Conservation (phyloP, 805 yeast species). For the Pichia paraexigua region DNA sequence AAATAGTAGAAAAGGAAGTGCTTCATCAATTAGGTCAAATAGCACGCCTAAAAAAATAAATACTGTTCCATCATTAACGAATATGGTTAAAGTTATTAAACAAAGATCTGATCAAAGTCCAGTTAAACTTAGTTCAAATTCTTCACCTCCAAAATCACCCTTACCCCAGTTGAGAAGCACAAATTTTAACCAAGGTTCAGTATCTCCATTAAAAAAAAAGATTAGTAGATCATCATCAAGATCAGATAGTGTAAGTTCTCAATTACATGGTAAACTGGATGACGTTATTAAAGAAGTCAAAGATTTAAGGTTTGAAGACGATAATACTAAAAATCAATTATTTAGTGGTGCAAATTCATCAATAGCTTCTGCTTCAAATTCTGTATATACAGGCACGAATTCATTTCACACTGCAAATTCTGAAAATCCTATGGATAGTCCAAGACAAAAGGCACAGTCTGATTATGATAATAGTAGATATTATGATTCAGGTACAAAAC, state of each 20-base stretch:
- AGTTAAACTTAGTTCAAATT: neutral
- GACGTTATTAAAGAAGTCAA: slow-evolving; percentile 28
- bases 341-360: neutral
- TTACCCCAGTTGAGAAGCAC: slow-evolving; percentile 5
- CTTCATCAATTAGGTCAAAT: neutral
- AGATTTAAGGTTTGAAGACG: slow-evolving; percentile 21
- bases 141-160: slow-evolving; percentile 13
- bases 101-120: slow-evolving; percentile 3
- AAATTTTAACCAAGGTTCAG: neutral
- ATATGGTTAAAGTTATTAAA: slow-evolving; percentile 5
- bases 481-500: neutral
- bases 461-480: neutral
- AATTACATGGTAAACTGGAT: slow-evolving; percentile 23
- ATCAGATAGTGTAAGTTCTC: slow-evolving; percentile 7
- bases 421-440: neutral
- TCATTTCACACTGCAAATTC: slow-evolving; percentile 14
- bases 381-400: slow-evolving; percentile 4
- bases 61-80: neutral
- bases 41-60: neutral
- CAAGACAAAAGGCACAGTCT: neutral
- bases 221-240: neutral
- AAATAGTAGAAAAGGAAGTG: neutral
- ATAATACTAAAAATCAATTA: neutral
- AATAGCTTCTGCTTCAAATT: neutral
- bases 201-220: neutral